Conservation (phyloP, 2,329 filamentous ascomycete species). For the Scedosporium apiospermum region DNA sequence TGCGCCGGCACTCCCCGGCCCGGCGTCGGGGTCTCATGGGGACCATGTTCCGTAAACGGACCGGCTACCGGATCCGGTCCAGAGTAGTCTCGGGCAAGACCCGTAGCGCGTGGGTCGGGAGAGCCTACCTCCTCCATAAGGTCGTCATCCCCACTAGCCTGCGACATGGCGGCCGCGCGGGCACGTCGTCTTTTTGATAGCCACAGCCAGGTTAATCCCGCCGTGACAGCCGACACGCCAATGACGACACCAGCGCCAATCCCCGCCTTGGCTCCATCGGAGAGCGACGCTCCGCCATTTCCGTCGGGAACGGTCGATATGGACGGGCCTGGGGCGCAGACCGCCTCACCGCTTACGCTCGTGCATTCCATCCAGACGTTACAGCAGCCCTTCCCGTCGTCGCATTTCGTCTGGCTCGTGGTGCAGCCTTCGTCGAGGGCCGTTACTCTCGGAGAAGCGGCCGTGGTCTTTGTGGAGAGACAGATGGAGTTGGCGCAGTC, state of each 20-base stretch:
- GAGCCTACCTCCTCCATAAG: slow-evolving; percentile 23
- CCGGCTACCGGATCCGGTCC: slow-evolving; percentile 34
- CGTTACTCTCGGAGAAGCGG: slow-evolving; percentile 18
- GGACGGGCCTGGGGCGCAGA: slow-evolving; percentile 27
- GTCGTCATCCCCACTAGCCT: slow-evolving; percentile 13
- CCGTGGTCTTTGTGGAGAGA: slow-evolving; percentile 10
- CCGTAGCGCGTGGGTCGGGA: slow-evolving; percentile 15
- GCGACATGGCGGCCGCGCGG: slow-evolving; percentile 11
- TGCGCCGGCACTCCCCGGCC: slow-evolving; percentile 29
- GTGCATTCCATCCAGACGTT: slow-evolving; percentile 32
- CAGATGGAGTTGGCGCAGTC: slow-evolving; percentile 27
- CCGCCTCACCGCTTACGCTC: slow-evolving; percentile 22
- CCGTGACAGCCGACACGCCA: slow-evolving; percentile 28
- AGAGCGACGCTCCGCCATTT: slow-evolving; percentile 20
- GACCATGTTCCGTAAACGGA: slow-evolving; percentile 32
- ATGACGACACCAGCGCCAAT: slow-evolving; percentile 45
- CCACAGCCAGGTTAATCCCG: slow-evolving; percentile 30
- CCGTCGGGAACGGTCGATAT: slow-evolving; percentile 22
- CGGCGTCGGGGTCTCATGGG: slow-evolving; percentile 20
- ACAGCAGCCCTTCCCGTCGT: slow-evolving; percentile 41
- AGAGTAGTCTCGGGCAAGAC: slow-evolving; percentile 30
- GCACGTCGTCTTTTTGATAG: slow-evolving; percentile 27
- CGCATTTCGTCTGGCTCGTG: slow-evolving; percentile 32
- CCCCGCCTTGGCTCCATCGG: slow-evolving; percentile 43
- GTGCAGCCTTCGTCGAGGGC: slow-evolving; percentile 33